Percentiles rank a stretch among this genome's conserved stretches.
Conservation (phyloP, 129 eudicot species). For the Smallanthus sonchifolius region DNA sequence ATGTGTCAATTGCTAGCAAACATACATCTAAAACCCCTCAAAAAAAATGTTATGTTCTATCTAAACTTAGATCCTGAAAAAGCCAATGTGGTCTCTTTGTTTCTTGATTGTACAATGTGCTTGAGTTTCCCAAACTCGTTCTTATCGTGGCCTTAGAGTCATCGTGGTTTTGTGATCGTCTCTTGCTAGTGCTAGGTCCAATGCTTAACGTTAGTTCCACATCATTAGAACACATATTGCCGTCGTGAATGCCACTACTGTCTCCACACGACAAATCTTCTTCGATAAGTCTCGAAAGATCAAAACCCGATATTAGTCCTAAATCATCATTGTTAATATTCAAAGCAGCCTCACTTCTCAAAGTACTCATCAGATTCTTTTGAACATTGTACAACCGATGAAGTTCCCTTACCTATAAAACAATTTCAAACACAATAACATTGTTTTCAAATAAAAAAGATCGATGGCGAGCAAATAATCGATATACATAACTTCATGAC, state of each 20-base stretch:
- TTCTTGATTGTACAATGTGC: conserved; percentile 32
- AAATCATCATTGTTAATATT: conserved; percentile 18
- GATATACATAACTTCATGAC: background rate
- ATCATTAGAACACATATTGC: conserved; percentile 16
- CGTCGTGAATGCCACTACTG: conserved; percentile 16
- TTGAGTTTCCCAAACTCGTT: conserved; percentile 32
- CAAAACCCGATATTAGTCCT: conserved; percentile 35
- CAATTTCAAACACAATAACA: background rate
- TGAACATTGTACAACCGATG: conserved; percentile 60
- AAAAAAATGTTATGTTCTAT: conserved; percentile 33
- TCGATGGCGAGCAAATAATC: background rate
- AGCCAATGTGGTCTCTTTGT: conserved; percentile 44
- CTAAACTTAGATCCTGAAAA: conserved; percentile 42
- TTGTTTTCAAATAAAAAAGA: background rate
- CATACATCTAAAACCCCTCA: conserved; percentile 4
- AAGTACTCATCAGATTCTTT: conserved; percentile 45
- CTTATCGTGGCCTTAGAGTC: conserved; percentile 11
- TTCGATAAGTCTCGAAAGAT: conserved; percentile 37
- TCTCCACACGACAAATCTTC: conserved; percentile 30
- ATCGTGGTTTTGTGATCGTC: conserved; percentile 18
- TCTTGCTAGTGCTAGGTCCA: conserved; percentile 41
- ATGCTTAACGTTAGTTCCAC: conserved; percentile 60
- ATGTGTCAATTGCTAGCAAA: conserved; percentile 10
- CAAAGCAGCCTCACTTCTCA: conserved; percentile 25
- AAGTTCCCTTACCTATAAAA: conserved; percentile 62